A percentile compares a stretch with the other conserved stretches of the same genome.
Conservation (phyloP, 257 asterid genomes). For the Solanum raphanifolium region DNA sequence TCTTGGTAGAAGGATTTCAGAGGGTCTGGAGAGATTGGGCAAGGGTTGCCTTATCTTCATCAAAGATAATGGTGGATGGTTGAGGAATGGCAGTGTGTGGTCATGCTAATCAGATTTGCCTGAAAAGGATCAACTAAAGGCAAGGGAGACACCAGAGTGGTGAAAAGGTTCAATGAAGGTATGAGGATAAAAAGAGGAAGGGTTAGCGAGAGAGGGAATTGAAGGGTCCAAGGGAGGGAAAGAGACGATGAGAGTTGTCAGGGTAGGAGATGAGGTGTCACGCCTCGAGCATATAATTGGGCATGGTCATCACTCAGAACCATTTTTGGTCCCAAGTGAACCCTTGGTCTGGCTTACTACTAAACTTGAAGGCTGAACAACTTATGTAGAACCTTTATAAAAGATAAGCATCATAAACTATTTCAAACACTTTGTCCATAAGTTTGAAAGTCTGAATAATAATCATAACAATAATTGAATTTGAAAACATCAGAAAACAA, state of each 20-base stretch:
- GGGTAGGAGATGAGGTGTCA: no score
- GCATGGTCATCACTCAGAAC: background rate
- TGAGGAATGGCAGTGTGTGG: background rate
- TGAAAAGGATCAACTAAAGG: background rate
- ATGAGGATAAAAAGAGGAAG: background rate
- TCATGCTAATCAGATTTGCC: background rate
- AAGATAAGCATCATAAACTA: background rate
- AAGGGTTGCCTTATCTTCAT: background rate
- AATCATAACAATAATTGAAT: background rate
- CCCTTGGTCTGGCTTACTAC: background rate
- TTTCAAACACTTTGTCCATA: background rate
- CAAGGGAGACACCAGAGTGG: background rate
- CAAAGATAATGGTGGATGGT: background rate
- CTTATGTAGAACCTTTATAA: background rate
- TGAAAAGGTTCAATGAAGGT: background rate
- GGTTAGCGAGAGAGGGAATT: background rate
- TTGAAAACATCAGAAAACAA: background rate
- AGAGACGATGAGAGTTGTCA: background rate
- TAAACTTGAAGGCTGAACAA: background rate
- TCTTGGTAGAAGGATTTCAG: background rate
- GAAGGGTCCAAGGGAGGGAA: background rate
- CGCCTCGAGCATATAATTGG: no score
- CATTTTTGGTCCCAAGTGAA: background rate
- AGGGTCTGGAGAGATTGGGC: background rate
- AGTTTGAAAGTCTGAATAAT: background rate